These are phyloP conservation scores for Fusarium brachygibbosum DNA, from an alignment of 2,329 filamentous ascomycete species.

Conservation along the genomic window DNA sequence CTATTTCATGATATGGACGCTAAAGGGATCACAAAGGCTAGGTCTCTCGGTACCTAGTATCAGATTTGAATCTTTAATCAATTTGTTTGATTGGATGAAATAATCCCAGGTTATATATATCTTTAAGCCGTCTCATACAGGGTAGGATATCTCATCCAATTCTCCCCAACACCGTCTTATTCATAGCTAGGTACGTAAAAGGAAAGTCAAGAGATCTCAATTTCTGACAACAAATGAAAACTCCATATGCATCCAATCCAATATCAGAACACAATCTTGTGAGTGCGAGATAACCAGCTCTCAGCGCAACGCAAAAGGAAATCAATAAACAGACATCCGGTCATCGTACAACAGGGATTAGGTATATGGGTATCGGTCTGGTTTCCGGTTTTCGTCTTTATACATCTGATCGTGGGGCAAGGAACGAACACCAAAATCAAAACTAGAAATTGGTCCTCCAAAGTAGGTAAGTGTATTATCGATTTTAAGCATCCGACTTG, in stretches of 20 bases:
- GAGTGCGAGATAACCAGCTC: constrained; percentile 42
- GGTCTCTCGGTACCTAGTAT: no score
- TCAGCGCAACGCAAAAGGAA: constrained; percentile 11
- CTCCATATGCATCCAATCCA: constrained; percentile 5
- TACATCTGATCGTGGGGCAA: constrained; percentile 3
- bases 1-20: neutral
- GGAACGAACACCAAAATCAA: constrained; percentile 4
- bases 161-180: constrained; percentile 21
- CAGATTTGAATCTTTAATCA: constrained; percentile 12
- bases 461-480: neutral
- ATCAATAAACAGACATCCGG: constrained; percentile 19
- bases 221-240: constrained; percentile 21
- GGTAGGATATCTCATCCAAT: constrained; percentile 5
- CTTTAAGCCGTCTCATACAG: constrained; percentile 7
- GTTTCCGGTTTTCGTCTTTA: constrained; percentile 26
- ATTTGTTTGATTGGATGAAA: constrained; percentile 16
- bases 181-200: constrained; percentile 5
- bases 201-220: constrained; percentile 8
- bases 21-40: neutral
- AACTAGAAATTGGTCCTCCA: neutral
- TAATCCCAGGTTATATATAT: constrained; percentile 11
- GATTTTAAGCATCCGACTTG: constrained; percentile 26
- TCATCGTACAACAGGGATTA: constrained; percentile 38
- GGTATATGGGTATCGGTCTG: constrained; percentile 33
- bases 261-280: constrained; percentile 27